phyloP scores from a whole-genome alignment of 192 early-diverging fungal genomes.

The Funneliformis geosporum region DNA sequence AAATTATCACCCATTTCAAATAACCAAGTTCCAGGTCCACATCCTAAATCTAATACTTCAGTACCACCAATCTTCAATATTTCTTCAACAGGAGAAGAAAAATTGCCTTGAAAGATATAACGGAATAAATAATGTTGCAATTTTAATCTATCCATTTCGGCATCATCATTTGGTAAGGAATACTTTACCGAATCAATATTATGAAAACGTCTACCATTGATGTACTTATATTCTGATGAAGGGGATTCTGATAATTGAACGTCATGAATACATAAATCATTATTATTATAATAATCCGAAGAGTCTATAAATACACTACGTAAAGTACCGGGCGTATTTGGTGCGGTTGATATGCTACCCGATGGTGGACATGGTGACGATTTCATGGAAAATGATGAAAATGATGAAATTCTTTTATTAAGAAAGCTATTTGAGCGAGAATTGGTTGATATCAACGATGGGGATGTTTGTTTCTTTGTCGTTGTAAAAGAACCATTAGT shows the following conservation, averaged over 20 bases:
- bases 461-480: background rate
- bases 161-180: conserved; percentile 1
- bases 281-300: background rate
- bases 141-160: background rate
- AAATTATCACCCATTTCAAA: conserved; percentile 37
- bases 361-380: background rate
- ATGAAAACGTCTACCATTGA: conserved; percentile 16
- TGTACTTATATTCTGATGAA: background rate
- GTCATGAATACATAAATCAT: background rate
- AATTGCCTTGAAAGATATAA: background rate
- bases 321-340: background rate
- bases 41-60: conserved; percentile 18
- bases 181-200: conserved; percentile 8
- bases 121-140: background rate
- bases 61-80: background rate
- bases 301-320: background rate
- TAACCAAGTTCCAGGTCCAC: conserved; percentile 43
- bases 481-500: background rate
- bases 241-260: background rate
- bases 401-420: background rate
- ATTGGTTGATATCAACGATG: background rate
- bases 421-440: background rate
- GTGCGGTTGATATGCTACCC: background rate
- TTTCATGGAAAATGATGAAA: background rate
- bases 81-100: background rate